These are phyloP conservation scores for Stephania japonica DNA, from an alignment of 164 flowering plant genomes.

Conservation along the genomic window DNA sequence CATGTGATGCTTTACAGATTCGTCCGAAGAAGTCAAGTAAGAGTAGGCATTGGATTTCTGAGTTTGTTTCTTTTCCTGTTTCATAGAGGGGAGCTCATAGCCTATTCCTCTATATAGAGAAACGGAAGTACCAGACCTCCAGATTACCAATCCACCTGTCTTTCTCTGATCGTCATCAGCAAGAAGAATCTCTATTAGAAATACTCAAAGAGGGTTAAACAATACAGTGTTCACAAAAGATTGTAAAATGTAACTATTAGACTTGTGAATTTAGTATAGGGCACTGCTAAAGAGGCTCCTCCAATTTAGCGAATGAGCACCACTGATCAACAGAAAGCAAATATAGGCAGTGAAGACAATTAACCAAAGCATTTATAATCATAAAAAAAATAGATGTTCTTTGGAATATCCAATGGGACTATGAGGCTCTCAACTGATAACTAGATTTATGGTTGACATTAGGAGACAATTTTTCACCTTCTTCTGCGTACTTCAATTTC, in stretches of 20 bases:
- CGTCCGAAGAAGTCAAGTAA: constrained; percentile 15
- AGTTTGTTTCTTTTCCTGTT: constrained; percentile 28
- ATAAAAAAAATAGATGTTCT: too few species aligned
- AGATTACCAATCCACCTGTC: constrained; percentile 93
- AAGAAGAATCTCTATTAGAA: constrained; percentile 2
- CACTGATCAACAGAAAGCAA: not conserved
- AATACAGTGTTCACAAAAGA: not conserved
- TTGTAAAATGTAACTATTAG: too few species aligned
- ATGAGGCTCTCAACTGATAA: not conserved
- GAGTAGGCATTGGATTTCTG: constrained; percentile 18
- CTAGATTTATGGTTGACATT: not conserved
- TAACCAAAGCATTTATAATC: too few species aligned
- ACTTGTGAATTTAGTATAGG: too few species aligned
- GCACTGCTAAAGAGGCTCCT: too few species aligned
- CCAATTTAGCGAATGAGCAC: not conserved
- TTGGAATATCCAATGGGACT: not conserved
- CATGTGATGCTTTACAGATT: constrained; percentile 12
- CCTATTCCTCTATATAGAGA: constrained; percentile 72
- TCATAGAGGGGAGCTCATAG: constrained; percentile 48
- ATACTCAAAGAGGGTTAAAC: not conserved
- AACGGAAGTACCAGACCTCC: constrained; percentile 90
- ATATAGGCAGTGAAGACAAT: not conserved
- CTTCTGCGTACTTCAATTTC: too few species aligned
- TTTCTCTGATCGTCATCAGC: constrained; percentile 49
- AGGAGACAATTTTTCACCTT: too few species aligned